phyloP scores from a whole-genome alignment of 345 rosid genomes.

The Lagerstroemia speciosa region DNA sequence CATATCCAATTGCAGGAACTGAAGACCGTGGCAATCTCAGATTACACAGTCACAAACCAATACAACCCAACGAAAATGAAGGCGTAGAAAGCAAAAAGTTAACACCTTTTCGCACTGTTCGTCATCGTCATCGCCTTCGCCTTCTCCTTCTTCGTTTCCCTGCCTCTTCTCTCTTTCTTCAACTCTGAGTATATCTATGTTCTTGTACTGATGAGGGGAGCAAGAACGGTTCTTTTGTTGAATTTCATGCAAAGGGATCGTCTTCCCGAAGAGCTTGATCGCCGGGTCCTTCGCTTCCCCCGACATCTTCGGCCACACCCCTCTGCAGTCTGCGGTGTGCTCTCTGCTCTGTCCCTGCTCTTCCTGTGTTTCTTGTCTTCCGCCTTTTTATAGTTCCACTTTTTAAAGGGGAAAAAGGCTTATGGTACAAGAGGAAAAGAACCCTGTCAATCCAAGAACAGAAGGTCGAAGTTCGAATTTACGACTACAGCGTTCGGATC shows the following conservation, averaged over 20 bases:
- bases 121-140: neutral
- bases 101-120: neutral
- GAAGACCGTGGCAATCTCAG: too few relatives aligned
- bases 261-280: constrained; percentile 14
- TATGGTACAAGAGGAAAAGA: neutral
- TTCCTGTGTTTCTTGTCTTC: neutral
- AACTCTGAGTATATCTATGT: neutral
- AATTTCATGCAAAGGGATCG: constrained; percentile 3
- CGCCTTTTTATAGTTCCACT: neutral
- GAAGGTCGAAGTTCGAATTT: too few relatives aligned
- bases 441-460: too few relatives aligned
- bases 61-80: too few relatives aligned
- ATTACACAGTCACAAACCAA: too few relatives aligned
- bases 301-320: neutral
- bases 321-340: neutral
- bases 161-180: neutral
- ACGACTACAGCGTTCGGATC: too few relatives aligned
- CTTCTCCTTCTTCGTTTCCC: neutral
- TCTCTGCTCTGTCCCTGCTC: constrained; percentile 29
- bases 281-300: constrained; percentile 12
- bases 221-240: neutral
- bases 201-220: neutral
- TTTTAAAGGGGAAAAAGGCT: neutral
- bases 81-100: too few relatives aligned
- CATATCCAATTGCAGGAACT: too few relatives aligned